Percentiles rank a stretch among this genome's conserved stretches.
These are phyloP conservation scores for Diaporthe sp. DNA, from an alignment of 2,329 filamentous ascomycete genomes.

Conservation along the genomic window DNA sequence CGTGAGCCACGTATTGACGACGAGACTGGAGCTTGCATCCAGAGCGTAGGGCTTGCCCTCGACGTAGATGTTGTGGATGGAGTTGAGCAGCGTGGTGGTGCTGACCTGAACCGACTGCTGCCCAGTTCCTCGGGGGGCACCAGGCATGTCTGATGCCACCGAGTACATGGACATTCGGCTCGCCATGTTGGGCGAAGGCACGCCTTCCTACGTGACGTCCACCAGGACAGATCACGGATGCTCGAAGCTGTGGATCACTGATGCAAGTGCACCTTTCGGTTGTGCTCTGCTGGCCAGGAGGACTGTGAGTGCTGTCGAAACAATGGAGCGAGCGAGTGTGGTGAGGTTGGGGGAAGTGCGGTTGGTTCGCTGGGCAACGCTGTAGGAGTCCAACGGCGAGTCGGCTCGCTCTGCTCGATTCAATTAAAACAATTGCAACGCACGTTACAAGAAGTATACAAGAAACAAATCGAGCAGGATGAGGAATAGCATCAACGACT, in stretches of 20 bases:
- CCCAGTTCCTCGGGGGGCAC: constrained; percentile 66
- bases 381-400: constrained; percentile 35
- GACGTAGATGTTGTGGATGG: constrained; percentile 90
- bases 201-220: constrained; percentile 51
- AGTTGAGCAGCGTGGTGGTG: constrained; percentile 92
- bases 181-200: constrained; percentile 63
- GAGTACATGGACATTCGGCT: constrained; percentile 80
- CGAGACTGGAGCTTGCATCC: constrained; percentile 90
- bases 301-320: constrained; percentile 26
- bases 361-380: constrained; percentile 49
- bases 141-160: constrained; percentile 74
- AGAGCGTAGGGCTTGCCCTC: constrained; percentile 86
- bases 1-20: constrained; percentile 96
- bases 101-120: constrained; percentile 86
- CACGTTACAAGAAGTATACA: constrained; percentile 18
- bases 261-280: constrained; percentile 3
- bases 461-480: constrained; percentile 43
- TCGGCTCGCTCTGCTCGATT: constrained; percentile 39
- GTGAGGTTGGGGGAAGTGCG: constrained; percentile 38
- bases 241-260: constrained; percentile 28
- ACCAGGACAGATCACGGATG: constrained; percentile 51
- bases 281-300: constrained; percentile 35
- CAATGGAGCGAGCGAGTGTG: constrained; percentile 23
- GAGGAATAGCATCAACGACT: constrained; percentile 52
- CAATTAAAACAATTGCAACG: constrained; percentile 29